phyloP scores from a whole-genome alignment of 1,284 basidiomycete genomes.

The Pyrrhoderma noxium region DNA sequence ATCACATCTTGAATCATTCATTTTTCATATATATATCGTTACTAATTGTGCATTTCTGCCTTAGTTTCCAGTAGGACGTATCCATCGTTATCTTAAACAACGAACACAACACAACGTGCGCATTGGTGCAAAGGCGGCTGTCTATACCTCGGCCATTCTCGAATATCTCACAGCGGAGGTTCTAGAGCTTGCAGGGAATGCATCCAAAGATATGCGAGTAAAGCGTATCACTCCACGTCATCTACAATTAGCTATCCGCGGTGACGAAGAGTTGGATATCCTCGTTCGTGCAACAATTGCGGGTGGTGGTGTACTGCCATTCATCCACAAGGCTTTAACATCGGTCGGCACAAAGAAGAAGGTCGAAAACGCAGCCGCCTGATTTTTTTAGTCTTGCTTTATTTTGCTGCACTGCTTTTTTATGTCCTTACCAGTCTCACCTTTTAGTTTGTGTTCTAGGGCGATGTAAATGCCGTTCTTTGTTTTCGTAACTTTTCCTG shows the following conservation, averaged over 20 bases:
- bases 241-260: slow-evolving; percentile 89
- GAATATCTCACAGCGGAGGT: slow-evolving; percentile 91
- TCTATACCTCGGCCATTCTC: slow-evolving; percentile 86
- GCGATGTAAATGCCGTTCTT: neutral
- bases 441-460: neutral
- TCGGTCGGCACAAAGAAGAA: slow-evolving; percentile 6
- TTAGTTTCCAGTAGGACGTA: slow-evolving; percentile 52
- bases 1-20: neutral
- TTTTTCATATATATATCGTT: neutral
- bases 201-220: slow-evolving; percentile 91
- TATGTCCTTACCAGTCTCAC: neutral
- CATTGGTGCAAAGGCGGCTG: slow-evolving; percentile 88
- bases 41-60: slow-evolving; percentile 15
- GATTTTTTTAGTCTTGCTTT: neutral
- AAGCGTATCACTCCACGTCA: slow-evolving; percentile 97
- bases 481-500: too few species aligned
- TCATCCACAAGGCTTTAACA: slow-evolving; percentile 81
- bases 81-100: slow-evolving; percentile 91
- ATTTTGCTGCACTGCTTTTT: neutral
- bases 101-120: slow-evolving; percentile 91
- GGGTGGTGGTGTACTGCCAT: slow-evolving; percentile 89
- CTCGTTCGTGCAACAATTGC: slow-evolving; percentile 53
- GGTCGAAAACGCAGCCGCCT: neutral
- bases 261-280: slow-evolving; percentile 87
- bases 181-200: slow-evolving; percentile 88